Base-by-base conservation (phyloP, 805 yeast species). In the Pichia membranifaciens region DNA sequence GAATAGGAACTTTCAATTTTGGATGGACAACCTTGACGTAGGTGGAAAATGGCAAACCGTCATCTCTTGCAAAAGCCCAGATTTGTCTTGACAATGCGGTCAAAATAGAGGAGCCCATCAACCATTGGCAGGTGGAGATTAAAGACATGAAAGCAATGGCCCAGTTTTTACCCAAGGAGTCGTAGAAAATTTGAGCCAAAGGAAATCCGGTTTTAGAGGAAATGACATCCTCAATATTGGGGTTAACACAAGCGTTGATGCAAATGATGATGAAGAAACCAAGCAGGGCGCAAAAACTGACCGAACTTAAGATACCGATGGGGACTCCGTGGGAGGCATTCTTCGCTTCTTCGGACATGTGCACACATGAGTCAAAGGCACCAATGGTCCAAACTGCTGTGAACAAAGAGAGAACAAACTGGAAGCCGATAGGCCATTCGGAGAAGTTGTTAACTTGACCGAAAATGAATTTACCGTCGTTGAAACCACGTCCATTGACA, bases 321-420 rank as follows among this genome's bases (percentile, higher is more conserved):
- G 89, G 87, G 4, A 81, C 82, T 12, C 84, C 78, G 43, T 69
- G 69, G 4, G 79, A 68, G 20, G 88, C 83, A 57, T 81, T 76
- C 45, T 70, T 68, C 22, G 84, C 84, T 61, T 83, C 88, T 61
- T 83, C 90, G 20, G 83, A 71, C 78, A 81, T 78, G 66, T 83
- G 88, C 43, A 83, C 79, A 56, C 83, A 79, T 7, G 85, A 76
- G 60, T 83, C 89, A 60, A 81, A 82, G 0, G 84, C 80, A 22
- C 85, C 84, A 59, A 83, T 82, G 17, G 87, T 81, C 89, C 90
- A 84, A 49, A 82, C 75, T 1, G 82, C 80, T 0, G 87, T 81
- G 78, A 80, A 73, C 53, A 80, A 62, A 2, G 64, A 58, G 23
- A 61, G 46, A 49, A 72, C 63, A 61, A 70, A 76, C 40, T 78